Percentiles rank a stretch among this genome's conserved stretches.
These are phyloP conservation scores for Chaetomiaceae sp. DNA, from an alignment of 2,329 filamentous ascomycete genomes.

Conservation along the genomic window DNA sequence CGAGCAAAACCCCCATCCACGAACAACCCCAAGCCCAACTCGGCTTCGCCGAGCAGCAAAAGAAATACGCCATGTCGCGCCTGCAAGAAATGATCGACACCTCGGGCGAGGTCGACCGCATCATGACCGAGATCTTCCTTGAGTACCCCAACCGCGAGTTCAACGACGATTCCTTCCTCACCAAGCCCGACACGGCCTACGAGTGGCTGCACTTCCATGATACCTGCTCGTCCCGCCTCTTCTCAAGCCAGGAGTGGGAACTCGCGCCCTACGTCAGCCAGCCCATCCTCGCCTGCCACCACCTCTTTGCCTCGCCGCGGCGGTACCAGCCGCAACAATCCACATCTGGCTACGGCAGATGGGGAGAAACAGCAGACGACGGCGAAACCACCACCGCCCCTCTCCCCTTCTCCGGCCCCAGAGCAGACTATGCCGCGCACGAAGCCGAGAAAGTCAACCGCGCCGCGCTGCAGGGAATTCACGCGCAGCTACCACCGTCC, in stretches of 20 bases:
- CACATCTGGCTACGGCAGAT: constrained; percentile 39
- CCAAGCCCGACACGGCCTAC: constrained; percentile 81
- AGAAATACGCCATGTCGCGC: constrained; percentile 67
- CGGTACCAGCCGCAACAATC: constrained; percentile 41
- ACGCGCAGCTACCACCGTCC: constrained; percentile 65
- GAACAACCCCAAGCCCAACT: constrained; percentile 57
- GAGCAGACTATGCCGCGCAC: constrained; percentile 74
- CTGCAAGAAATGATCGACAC: constrained; percentile 74
- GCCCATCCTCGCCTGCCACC: constrained; percentile 82
- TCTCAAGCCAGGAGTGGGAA: constrained; percentile 88
- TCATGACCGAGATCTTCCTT: constrained; percentile 78
- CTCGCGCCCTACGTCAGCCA: constrained; percentile 81
- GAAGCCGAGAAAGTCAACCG: constrained; percentile 78
- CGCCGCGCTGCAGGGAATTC: constrained; percentile 67
- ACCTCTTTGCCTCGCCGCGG: constrained; percentile 75
- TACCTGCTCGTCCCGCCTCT: constrained; percentile 70
- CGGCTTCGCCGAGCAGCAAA: constrained; percentile 67
- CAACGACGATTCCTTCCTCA: constrained; percentile 87
- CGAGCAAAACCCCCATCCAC: constrained; percentile 42
- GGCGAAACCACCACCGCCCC: constrained; percentile 49
- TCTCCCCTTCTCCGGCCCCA: constrained; percentile 74
- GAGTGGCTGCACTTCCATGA: constrained; percentile 98
- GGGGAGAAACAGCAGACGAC: constrained; percentile 42
- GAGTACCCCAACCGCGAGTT: constrained; percentile 83
- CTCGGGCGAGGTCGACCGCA: constrained; percentile 71